Percentiles rank a stretch among this genome's conserved stretches.
Conservation (phyloP, 2,329 filamentous ascomycete species). For the Exserohilum rostratum region DNA sequence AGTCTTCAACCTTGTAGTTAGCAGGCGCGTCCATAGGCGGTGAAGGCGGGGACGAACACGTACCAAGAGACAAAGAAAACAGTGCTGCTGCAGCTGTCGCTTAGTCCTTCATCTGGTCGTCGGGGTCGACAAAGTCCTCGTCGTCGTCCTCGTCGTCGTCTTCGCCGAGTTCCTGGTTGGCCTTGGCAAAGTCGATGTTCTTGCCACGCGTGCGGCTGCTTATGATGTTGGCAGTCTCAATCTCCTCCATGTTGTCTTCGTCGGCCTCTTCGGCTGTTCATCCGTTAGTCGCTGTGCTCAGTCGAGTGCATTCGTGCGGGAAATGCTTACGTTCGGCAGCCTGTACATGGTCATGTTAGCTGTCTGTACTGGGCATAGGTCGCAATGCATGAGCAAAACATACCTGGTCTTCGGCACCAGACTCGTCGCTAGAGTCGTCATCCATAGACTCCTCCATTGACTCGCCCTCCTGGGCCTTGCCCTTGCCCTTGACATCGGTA, state of each 20-base stretch:
- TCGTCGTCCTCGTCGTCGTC: conserved; percentile 83
- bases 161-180: conserved; percentile 75
- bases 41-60: neutral
- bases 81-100: conserved; percentile 1
- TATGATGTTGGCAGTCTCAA: conserved; percentile 89
- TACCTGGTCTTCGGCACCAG: conserved; percentile 65
- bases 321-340: conserved; percentile 44
- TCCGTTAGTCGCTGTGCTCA: conserved; percentile 25
- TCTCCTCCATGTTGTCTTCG: conserved; percentile 85
- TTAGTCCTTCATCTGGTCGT: conserved; percentile 73
- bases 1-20: conserved; percentile 11
- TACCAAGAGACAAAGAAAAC: conserved; percentile 22
- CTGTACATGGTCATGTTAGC: conserved; percentile 36
- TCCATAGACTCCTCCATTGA: conserved; percentile 77
- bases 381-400: conserved; percentile 34
- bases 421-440: conserved; percentile 71
- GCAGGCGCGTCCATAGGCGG: conserved; percentile 8
- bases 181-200: conserved; percentile 91
- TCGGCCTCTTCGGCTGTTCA: conserved; percentile 67
- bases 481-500: conserved; percentile 78
- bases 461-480: conserved; percentile 71
- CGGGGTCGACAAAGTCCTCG: conserved; percentile 67
- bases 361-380: conserved; percentile 17
- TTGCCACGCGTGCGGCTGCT: conserved; percentile 84
- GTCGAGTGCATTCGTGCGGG: conserved; percentile 10